Base-by-base conservation (phyloP, 1,284 basidiomycete species). In the Porodaedalea pini region DNA sequence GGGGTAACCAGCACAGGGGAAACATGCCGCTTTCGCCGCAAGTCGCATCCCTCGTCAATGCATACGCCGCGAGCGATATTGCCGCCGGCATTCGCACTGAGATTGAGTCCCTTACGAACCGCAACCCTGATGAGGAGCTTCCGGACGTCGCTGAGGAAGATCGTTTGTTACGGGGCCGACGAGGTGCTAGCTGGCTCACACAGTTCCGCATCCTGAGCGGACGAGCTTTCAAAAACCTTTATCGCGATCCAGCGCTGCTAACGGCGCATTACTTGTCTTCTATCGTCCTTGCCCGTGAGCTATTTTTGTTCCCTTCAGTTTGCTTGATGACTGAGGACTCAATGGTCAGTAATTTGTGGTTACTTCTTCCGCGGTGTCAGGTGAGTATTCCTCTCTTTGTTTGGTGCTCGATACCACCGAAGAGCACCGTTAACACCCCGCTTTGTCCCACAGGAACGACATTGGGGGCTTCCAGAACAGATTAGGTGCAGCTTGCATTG, bases 161-260 rank as follows among this genome's bases (percentile, higher is more conserved):
- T 44, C 76, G 78, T 49, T 68, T 90, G 56, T 71, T 95, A 64
- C 75, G 87, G 31, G 90, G 90, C 2, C 84, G 92, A 68, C 88
- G 89, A 71, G 82, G 92, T 58, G 96, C 94, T 2, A 87, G 81
- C 61, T 93, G 88, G 79, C 79, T 79, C 58, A 94, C 89, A 19
- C 96, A 99, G 74, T 97, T 99, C 70, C 82, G 81, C 68, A 94
- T 98, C 60, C 72, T 99, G 64, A 95, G 92, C 66, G 94, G 94
- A 21, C 74, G 96, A 58, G 94, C 95, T n/a, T 99, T 98, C 79
- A 98, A 98, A 82, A 98, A 98, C 69, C 72, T 98, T 59, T 94
- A 95, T 69, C 83, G 96, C 36, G 94, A 99, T 68, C 95, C 96
- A 0, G 88, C 94, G 57, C 73, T 98, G 55, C 81, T 99, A 78